Base-by-base conservation (phyloP, 2,329 filamentous ascomycete species). In the Clathrospora elynae region DNA sequence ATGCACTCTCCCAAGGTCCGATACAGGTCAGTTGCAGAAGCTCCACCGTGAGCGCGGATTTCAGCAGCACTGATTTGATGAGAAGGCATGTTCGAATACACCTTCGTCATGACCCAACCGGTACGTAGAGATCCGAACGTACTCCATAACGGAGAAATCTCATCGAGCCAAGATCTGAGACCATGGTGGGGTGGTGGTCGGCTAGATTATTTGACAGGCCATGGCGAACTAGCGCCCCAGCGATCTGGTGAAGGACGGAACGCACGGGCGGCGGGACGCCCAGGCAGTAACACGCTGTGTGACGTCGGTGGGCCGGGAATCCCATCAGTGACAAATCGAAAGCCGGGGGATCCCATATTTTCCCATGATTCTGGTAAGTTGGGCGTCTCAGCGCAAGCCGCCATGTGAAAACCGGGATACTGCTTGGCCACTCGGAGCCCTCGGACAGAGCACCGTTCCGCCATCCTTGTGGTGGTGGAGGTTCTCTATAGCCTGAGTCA, bases 301-400 rank as follows among this genome's bases (percentile, higher is more conserved):
- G 46, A 49, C 46, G 46, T 49, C 29, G 24, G 42, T 30, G 46
- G 37, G 16, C 18, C 11, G 24, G 22, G 31, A 17, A 32, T 42
- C 22, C 29, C 32, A 23, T 31, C 9, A 3, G 33, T 46, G 46
- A 46, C 46, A 49, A 49, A 49, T 45, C 28, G 6, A 23, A 24
- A 23, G 13, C 5, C 25, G 29, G 22, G n/a, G 11, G n/a, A 31
- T 6, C 10, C 18, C 26, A 7, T n/a, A 22, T 40, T 40, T 39
- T 33, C 26, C 33, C 22, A 32, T 26, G 33, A 12, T 40, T 25
- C 37, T 22, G 35, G 46, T 35, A 19, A 12, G 10, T 13, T n/a
- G n/a, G 20, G 20, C 20, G 36, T n/a, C 13, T 19, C 13, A 10
- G 37, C 37, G 29, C 17, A 16, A 22, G 8, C 6, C 9, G 17